These are phyloP conservation scores for Solanum paucissectum DNA, from an alignment of 257 asterid genomes.

Conservation along the genomic window DNA sequence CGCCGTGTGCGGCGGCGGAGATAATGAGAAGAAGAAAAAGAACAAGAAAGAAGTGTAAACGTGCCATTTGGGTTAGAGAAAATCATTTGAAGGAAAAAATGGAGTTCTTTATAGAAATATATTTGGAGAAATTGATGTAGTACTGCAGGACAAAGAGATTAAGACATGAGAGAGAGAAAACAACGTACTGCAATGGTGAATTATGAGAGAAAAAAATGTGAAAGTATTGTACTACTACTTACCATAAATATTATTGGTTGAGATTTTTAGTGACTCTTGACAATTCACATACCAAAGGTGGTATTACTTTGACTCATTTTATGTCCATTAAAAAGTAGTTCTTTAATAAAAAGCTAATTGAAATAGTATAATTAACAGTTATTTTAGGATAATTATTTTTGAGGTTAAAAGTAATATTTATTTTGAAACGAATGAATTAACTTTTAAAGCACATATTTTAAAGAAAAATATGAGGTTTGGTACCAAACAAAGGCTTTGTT, in stretches of 20 bases:
- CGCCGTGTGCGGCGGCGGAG: slow-evolving; percentile 36
- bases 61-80: slow-evolving; percentile 26
- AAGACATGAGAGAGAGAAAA: neutral
- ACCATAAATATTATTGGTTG: neutral
- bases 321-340: neutral
- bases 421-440: too few relatives aligned
- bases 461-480: neutral
- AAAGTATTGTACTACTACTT: neutral
- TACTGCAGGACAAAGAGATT: neutral
- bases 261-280: neutral
- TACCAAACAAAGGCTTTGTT: neutral
- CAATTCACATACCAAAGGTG: neutral
- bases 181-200: neutral
- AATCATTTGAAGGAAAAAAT: neutral
- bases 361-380: too few relatives aligned
- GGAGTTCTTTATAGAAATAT: neutral
- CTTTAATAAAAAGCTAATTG: too few relatives aligned
- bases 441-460: neutral
- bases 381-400: too few relatives aligned
- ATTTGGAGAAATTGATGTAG: neutral
- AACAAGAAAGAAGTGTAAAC: slow-evolving; percentile 15
- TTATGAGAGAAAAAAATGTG: neutral
- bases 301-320: neutral
- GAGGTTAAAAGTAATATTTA: too few relatives aligned
- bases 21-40: slow-evolving; percentile 31